Conservation (phyloP, 306 rosid species). For the Heteromeles arbutifolia region DNA sequence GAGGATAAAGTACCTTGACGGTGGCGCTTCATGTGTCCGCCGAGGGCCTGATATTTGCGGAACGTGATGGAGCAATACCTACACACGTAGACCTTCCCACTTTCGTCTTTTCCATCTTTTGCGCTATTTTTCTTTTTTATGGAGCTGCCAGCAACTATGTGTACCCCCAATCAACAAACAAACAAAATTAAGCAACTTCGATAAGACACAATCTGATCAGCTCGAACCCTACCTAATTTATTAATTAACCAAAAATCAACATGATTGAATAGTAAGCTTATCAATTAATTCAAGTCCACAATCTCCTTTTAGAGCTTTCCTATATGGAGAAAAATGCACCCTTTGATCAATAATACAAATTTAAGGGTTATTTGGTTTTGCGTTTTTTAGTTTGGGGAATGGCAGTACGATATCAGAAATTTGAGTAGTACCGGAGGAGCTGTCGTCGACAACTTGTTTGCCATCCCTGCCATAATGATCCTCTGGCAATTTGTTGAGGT, state of each 20-base stretch:
- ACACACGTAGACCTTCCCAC: constrained; percentile 90
- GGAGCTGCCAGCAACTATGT: constrained; percentile 40
- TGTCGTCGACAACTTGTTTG: constrained; percentile 43
- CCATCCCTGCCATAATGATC: constrained; percentile 54
- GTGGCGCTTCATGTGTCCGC: constrained; percentile 99
- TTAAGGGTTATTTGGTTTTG: neutral
- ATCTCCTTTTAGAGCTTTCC: too few relatives aligned
- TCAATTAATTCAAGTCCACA: neutral
- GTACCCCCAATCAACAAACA: constrained; percentile 7
- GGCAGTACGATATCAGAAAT: neutral
- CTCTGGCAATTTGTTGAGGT: constrained; percentile 88
- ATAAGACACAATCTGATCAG: constrained; percentile 18
- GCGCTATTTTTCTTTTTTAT: constrained; percentile 86
- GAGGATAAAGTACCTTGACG: constrained; percentile 64
- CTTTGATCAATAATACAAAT: neutral
- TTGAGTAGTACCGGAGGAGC: constrained; percentile 35
- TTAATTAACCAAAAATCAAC: constrained; percentile 5
- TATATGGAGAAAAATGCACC: neutral
- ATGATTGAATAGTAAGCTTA: neutral
- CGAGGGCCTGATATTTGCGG: constrained; percentile 98
- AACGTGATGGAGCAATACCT: constrained; percentile 97
- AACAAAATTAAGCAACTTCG: constrained; percentile 18
- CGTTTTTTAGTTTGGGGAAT: neutral
- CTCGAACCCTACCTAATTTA: neutral
- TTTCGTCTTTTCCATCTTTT: constrained; percentile 72